Base-by-base conservation (phyloP, 208 protist genomes). In the Trypanosoma brucei region DNA sequence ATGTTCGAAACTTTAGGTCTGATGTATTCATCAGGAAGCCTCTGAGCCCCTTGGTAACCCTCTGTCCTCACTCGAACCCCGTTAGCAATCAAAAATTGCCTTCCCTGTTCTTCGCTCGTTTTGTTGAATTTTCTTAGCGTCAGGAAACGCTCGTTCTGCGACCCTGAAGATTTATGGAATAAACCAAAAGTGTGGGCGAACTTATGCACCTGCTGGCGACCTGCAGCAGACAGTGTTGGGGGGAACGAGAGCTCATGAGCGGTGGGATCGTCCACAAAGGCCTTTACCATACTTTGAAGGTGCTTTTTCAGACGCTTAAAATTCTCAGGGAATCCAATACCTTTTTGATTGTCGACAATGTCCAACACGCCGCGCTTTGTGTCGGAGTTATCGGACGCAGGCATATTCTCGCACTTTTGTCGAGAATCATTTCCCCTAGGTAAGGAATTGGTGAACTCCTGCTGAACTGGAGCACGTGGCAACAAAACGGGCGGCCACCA, bases 21-120 rank as follows among this genome's bases (percentile, higher is more conserved):
- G 5, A 87, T 52, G 50, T 79, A 81, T 37, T 72, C 59, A 60
- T 79, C 63, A 39, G 76, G 70, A 22, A 92, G 75, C 48, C 58
- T 45, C 65, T 92, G 85, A n/a, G 81, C 85, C 14, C 88, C 85
- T 74, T 91, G 85, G 67, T 81, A 92, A 3, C 83, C 84, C 50
- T 91, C 79, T 13, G 73, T 85, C 58, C 89, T 86, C 14, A 84
- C 71, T 1, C 81, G 55, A 46, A 73, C 59, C 22, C 79, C 79
- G 39, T 51, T 38, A 51, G 79, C 79, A 0, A 79, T 68, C 2
- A 80, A 60, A 37, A 72, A 65, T 59, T 66, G 70, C 6, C 71
- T 51, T 49, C 78, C 70, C 55, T 78, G 11, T 37, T 72, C 62
- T 38, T 68, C 70, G 8, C 9, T n/a, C 4, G 56, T 49, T 13